These are phyloP conservation scores for Pythium brassicae DNA, from an alignment of 352 stramenopile species.

Conservation along the genomic window DNA sequence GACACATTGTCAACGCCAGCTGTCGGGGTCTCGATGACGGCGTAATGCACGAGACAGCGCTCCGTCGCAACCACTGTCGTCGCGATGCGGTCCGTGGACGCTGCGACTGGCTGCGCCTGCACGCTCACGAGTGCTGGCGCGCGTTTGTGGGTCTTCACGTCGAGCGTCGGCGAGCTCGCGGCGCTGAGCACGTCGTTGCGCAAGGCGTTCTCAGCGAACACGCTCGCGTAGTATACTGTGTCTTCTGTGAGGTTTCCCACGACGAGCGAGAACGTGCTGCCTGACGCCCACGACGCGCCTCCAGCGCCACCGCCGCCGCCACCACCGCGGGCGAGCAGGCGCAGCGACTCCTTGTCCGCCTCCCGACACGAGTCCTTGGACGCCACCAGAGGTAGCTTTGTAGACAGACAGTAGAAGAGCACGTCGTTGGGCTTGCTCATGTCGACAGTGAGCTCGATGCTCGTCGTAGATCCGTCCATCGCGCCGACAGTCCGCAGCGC, in stretches of 20 bases:
- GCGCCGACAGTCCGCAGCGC: conserved; percentile 23
- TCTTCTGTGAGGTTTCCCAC: conserved; percentile 57
- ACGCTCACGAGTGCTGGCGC: conserved; percentile 27
- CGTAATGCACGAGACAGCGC: conserved; percentile 45
- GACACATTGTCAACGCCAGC: neutral
- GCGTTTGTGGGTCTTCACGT: conserved; percentile 38
- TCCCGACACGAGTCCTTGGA: conserved; percentile 15
- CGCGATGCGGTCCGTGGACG: conserved; percentile 30
- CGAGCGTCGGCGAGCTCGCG: conserved; percentile 3
- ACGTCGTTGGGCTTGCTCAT: conserved; percentile 62
- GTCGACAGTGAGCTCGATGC: conserved; percentile 34
- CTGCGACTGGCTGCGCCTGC: conserved; percentile 18
- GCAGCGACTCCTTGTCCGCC: conserved; percentile 24
- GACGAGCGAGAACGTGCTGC: conserved; percentile 29
- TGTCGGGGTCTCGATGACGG: conserved; percentile 13
- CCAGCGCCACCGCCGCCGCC: too few species aligned
- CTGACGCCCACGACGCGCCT: neutral
- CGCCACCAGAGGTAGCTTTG: neutral
- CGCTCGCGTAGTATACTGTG: conserved; percentile 28
- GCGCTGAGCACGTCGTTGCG: conserved; percentile 52
- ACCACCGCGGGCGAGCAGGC: conserved; percentile 13
- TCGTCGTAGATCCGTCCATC: conserved; percentile 29
- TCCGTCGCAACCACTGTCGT: conserved; percentile 20
- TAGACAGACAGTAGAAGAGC: conserved; percentile 36
- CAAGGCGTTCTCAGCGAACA: conserved; percentile 55